phyloP scores from a whole-genome alignment of 805 yeast genomes.

The Myxozyma sirexii region DNA sequence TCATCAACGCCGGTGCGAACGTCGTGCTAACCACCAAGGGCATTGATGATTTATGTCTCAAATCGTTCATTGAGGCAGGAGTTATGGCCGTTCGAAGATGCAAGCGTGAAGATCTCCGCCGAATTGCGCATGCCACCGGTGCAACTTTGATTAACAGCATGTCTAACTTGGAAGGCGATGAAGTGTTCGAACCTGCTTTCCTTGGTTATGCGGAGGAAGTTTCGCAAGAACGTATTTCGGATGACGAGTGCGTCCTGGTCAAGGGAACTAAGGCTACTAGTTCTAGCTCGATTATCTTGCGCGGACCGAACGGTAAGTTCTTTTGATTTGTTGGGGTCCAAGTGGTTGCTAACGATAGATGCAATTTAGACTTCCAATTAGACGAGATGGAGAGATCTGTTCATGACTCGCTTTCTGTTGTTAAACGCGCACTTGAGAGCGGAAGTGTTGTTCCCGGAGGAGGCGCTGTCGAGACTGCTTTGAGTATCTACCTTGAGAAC shows the following conservation, averaged over 20 bases:
- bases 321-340: background rate
- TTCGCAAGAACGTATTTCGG: constrained; percentile 84
- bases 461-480: constrained; percentile 97
- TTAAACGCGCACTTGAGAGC: constrained; percentile 91
- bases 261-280: constrained; percentile 91
- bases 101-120: constrained; percentile 91
- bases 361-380: constrained; percentile 62
- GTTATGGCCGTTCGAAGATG: constrained; percentile 97
- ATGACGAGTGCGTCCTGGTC: constrained; percentile 93
- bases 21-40: constrained; percentile 93
- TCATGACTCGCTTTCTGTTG: constrained; percentile 92
- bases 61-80: constrained; percentile 86
- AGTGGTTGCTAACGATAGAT: constrained; percentile 38
- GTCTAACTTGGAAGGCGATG: constrained; percentile 95
- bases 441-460: constrained; percentile 98
- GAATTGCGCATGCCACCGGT: constrained; percentile 98
- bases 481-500: constrained; percentile 91
- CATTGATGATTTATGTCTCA: constrained; percentile 87
- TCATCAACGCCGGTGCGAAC: constrained; percentile 86
- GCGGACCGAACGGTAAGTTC: constrained; percentile 74
- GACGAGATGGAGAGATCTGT: constrained; percentile 99
- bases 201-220: constrained; percentile 92
- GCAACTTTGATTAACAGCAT: constrained; percentile 84
- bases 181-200: constrained; percentile 79
- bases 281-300: constrained; percentile 83